These are phyloP conservation scores for Monoraphidium neglectum DNA, from an alignment of 139 green algal genomes.

Conservation along the genomic window DNA sequence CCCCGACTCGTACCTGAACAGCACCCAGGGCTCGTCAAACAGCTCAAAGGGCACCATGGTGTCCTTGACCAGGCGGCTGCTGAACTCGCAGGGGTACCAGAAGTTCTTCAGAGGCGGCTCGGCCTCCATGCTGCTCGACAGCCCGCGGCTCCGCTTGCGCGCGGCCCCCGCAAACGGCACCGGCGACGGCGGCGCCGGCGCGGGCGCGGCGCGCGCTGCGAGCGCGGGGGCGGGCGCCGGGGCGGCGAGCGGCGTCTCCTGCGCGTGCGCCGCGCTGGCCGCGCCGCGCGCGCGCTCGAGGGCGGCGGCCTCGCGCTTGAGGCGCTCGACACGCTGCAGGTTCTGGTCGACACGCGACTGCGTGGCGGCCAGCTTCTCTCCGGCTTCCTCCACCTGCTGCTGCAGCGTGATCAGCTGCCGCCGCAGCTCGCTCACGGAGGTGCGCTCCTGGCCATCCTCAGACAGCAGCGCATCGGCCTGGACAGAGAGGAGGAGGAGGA, in stretches of 20 bases:
- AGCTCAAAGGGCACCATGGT: slow-evolving; percentile 86
- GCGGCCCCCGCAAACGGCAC: neutral
- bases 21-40: slow-evolving; percentile 94
- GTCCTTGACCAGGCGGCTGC: slow-evolving; percentile 44
- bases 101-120: slow-evolving; percentile 64
- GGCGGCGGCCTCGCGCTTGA: slow-evolving; percentile 70
- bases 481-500: neutral
- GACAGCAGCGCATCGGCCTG: slow-evolving; percentile 67
- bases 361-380: slow-evolving; percentile 38
- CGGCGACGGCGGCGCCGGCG: neutral
- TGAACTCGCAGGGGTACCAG: slow-evolving; percentile 78
- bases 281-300: too few relatives aligned
- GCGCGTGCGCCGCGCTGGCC: too few relatives aligned
- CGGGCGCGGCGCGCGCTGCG: too few relatives aligned
- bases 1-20: slow-evolving; percentile 76
- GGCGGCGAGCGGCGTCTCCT: too few relatives aligned
- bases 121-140: slow-evolving; percentile 65
- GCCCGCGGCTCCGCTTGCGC: slow-evolving; percentile 31
- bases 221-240: too few relatives aligned
- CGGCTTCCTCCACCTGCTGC: slow-evolving; percentile 52
- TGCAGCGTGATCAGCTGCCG: slow-evolving; percentile 59
- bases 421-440: slow-evolving; percentile 58
- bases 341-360: slow-evolving; percentile 71
- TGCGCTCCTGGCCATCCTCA: slow-evolving; percentile 59
- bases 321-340: slow-evolving; percentile 67